phyloP scores from a whole-genome alignment of 768 basidiomycete species.

The Trametes villosa region DNA sequence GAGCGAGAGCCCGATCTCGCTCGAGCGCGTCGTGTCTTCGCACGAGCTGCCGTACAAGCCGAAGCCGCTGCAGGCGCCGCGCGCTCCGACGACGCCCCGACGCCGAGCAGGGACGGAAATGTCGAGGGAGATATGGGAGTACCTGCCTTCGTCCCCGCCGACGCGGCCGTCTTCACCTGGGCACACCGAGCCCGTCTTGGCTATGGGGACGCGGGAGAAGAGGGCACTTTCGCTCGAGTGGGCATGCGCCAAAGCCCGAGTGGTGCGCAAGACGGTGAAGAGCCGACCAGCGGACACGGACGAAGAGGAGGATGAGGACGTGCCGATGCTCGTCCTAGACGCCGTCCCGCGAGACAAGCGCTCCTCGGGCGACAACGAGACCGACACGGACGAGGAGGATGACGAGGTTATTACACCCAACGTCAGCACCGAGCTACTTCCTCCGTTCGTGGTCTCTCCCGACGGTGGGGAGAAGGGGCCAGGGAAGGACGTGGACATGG shows the following conservation, averaged over 20 bases:
- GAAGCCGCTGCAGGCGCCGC: conserved; percentile 13
- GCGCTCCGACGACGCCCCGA: conserved; percentile 26
- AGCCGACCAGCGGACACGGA: conserved; percentile 18
- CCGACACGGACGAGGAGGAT: conserved; percentile 24
- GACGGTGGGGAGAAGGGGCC: conserved; percentile 1
- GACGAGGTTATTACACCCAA: conserved; percentile 28
- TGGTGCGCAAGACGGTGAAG: conserved; percentile 23
- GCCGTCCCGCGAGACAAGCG: neutral
- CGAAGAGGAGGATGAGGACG: conserved; percentile 29
- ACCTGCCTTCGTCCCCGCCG: conserved; percentile 67
- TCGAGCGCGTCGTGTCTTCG: conserved; percentile 63
- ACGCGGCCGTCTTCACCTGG: conserved; percentile 56
- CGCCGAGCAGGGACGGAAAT: neutral
- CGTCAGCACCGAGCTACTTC: conserved; percentile 21
- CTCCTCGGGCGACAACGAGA: conserved; percentile 18
- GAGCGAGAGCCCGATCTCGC: conserved; percentile 40
- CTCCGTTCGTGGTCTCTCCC: conserved; percentile 9
- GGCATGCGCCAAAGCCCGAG: conserved; percentile 63
- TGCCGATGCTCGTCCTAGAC: conserved; percentile 25
- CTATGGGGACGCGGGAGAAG: conserved; percentile 49
- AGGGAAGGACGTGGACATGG: conserved; percentile 24
- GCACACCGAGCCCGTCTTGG: conserved; percentile 44
- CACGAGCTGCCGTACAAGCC: conserved; percentile 44
- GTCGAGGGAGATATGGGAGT: conserved; percentile 34
- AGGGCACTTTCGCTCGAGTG: conserved; percentile 67